Evolutionary conservation across 768 basidiomycete genomes (phyloP), one percentile per base, ranked within the genome.

Genomic region (Lactarius sanguifluus): DNA sequence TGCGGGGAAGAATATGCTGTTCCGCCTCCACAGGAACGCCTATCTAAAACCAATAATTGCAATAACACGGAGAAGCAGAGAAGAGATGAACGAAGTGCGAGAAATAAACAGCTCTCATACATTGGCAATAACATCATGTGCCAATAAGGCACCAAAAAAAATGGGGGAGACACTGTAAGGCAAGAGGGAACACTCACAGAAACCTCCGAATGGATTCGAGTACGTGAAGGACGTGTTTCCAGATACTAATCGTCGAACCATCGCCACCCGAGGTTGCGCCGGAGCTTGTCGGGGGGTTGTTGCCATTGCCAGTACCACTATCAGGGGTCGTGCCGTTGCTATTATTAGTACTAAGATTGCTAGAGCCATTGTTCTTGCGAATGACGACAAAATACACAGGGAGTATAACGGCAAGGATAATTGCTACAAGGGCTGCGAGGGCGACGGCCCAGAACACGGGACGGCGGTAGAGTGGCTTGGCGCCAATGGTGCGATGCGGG

Each of bases 181-280:
- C 1, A 47, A 54, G 16, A 5, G 45, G 16, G 45, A 38, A 15
- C 12, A 71, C 70, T 69, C 68, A 71, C 82, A 85, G 71, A 63
- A 75, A 8, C 83, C 83, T 38, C 83, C 82, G 68, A 79, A 80
- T 5, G 75, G 66, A 75, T 84, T 84, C 52, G 69, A 71, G 75
- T 85, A 85, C 1, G 73, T 77, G 70, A 83, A 79, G 10, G 75
- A 76, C 10, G 82, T 82, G 64, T 83, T 77, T 10, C 77, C 80
- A 18, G 76, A 71, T 28, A 74, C 74, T n/a, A 54, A 82, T 71
- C 30, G 71, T 71, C 41, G 68, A 69, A 43, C 70, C 70, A 41
- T 71, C 57, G 15, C 65, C 62, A 60, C 70, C 71, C 1, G 69
- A 25, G 34, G 54, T 69, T 23, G 63, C 65, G 34, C 5, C 28